A percentile compares a stretch with the other conserved stretches of the same genome.
phyloP scores from a whole-genome alignment of 768 basidiomycete genomes.

The Clitopilus passeckerianus region DNA sequence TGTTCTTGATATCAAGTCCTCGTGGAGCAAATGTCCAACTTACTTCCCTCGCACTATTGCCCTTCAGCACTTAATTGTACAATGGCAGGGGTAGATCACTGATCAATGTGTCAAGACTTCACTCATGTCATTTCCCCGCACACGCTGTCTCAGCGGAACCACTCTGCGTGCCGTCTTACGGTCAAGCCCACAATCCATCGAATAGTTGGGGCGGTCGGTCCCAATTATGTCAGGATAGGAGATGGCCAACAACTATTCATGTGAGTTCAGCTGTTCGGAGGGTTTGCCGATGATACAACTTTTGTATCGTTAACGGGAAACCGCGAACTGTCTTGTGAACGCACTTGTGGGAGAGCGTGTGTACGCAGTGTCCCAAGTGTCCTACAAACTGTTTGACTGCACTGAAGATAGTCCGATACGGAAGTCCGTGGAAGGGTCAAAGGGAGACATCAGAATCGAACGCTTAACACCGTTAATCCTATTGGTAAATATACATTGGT shows the following conservation, averaged over 20 bases:
- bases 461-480: too few relatives aligned
- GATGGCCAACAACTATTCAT: too few relatives aligned
- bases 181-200: too few relatives aligned
- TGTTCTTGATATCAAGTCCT: background rate
- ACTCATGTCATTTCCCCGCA: background rate
- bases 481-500: too few relatives aligned
- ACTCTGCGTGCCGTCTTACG: background rate
- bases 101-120: background rate
- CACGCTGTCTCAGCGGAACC: background rate
- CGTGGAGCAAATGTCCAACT: background rate
- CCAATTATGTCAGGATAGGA: too few relatives aligned
- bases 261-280: background rate
- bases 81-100: background rate
- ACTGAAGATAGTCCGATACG: background rate
- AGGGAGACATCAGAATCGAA: too few relatives aligned
- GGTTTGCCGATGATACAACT: background rate
- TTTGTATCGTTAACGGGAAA: background rate
- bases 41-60: background rate
- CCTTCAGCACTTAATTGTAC: background rate
- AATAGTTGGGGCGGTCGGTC: too few relatives aligned
- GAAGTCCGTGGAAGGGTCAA: background rate
- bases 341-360: background rate
- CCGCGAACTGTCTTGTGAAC: background rate
- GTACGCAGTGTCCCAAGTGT: background rate
- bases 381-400: background rate